These are phyloP conservation scores for Arctostaphylos glauca DNA, from an alignment of 148 eudicot species.

Conservation along the genomic window DNA sequence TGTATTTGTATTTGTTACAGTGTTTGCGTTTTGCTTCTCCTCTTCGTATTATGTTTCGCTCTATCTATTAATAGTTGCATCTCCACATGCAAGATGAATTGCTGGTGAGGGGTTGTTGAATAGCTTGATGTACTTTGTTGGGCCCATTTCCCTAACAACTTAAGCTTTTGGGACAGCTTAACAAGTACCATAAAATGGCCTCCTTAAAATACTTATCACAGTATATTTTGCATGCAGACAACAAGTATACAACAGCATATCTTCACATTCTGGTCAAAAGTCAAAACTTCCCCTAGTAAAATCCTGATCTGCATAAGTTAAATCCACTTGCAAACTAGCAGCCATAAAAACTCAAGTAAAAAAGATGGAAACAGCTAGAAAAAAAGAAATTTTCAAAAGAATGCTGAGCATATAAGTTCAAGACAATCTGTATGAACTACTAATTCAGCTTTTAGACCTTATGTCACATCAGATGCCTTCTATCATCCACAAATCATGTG, in stretches of 20 bases:
- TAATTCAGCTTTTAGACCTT: background rate
- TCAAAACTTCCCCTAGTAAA: background rate
- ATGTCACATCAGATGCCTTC: background rate
- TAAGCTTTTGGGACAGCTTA: no score
- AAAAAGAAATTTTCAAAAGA: background rate
- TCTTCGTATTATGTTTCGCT: no score
- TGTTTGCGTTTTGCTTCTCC: no score
- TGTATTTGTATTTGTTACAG: no score
- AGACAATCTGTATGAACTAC: background rate
- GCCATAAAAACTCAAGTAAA: slow-evolving; percentile 10
- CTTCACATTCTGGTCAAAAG: background rate
- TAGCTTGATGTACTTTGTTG: no score
- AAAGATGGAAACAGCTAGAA: slow-evolving; percentile 13
- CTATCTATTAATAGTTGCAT: no score
- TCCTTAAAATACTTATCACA: background rate
- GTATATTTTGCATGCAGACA: background rate
- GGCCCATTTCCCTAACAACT: no score
- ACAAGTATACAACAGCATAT: background rate
- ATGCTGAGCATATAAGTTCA: background rate
- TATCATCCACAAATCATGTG: background rate
- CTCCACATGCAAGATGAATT: no score
- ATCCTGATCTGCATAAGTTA: background rate
- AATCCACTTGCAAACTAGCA: slow-evolving; percentile 18
- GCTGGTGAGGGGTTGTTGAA: no score
- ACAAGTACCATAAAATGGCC: background rate